Base-by-base conservation (phyloP, 1,284 basidiomycete genomes). In the Puccinia polysora region DNA sequence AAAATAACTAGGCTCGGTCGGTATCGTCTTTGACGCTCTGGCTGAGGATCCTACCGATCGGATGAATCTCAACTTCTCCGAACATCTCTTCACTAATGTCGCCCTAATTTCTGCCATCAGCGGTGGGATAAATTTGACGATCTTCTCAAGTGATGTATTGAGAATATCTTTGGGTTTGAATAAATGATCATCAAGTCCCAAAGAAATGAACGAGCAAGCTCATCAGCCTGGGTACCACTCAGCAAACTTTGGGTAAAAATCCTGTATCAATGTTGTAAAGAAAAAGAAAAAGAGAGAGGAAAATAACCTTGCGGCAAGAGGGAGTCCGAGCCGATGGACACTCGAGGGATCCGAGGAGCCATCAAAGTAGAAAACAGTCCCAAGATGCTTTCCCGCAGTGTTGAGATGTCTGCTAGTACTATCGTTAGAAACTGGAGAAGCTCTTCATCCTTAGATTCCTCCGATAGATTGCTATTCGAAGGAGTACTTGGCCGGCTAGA, bases 31-130 rank as follows among this genome's bases (percentile, higher is more conserved):
- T n/a, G 74, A 89, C 0, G 88, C 88, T 65, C 91, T 84, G 76
- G 91, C 89, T 76, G 91, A 90, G 0, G 88, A 88, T 0, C 91
- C 90, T 76, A 96, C 89, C 0, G 90, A 89, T 56, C 91, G 86
- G 59, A 97, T 90, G 10, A 89, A 87, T 43, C 89, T 85, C 50
- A 98, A 84, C 2, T 89, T 87, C 76, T 96, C 93, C 74, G 87
- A 88, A 75, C 88, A 91, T 14, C 91, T 86, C 62, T 86, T 85
- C 5, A 86, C 85, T 25, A 97, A 81, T 69, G 94, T 87, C 4
- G 81, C 78, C n/a, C 89, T 80, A 67, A 93, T 85, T 74, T 89
- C 87, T 20, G 79, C 83, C 1, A 86, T 85, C 69, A 89, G 80
- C 2, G 84, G 82, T 8, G 84, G 81, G 3, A 86, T 80, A 23